Conservation (phyloP, 257 asterid genomes). For the Plantago ovata region DNA sequence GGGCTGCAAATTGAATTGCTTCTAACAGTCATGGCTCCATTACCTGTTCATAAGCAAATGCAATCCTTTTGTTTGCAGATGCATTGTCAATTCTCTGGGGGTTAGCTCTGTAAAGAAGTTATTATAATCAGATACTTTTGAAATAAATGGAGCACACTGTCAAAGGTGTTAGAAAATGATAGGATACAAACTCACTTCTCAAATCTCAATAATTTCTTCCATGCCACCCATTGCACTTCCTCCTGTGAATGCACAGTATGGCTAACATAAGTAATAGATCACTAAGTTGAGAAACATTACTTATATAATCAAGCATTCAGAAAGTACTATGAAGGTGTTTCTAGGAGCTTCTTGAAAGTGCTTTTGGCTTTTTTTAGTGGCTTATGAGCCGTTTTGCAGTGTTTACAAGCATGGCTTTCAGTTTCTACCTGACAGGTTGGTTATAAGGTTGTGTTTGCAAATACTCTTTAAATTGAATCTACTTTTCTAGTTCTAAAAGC, state of each 20-base stretch:
- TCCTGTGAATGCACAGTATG: constrained; percentile 48
- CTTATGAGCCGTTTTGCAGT: too few relatives aligned
- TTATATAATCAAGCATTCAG: constrained; percentile 6
- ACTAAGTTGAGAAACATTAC: constrained; percentile 1
- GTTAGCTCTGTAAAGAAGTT: constrained; percentile 62
- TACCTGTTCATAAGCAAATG: constrained; percentile 93
- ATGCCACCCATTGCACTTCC: constrained; percentile 89
- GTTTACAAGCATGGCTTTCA: too few relatives aligned
- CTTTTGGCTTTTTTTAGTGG: too few relatives aligned
- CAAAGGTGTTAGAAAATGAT: not conserved
- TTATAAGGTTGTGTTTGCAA: too few relatives aligned
- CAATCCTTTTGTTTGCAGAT: constrained; percentile 73
- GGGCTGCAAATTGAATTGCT: constrained; percentile 6
- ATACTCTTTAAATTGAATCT: too few relatives aligned
- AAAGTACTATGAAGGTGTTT: not conserved
- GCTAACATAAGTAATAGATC: constrained; percentile 10
- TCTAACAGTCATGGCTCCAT: constrained; percentile 14
- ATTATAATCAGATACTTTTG: not conserved
- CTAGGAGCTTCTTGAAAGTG: not conserved
- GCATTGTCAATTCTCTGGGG: constrained; percentile 93
- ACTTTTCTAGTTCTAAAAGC: too few relatives aligned
- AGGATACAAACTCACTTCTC: constrained; percentile 63
- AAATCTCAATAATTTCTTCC: constrained; percentile 77
- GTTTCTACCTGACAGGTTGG: too few relatives aligned
- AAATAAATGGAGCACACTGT: not conserved